A percentile compares a stretch with the other conserved stretches of the same genome.
Conservation (phyloP, 176 grass and related monocot species). For the Carex cristatella region DNA sequence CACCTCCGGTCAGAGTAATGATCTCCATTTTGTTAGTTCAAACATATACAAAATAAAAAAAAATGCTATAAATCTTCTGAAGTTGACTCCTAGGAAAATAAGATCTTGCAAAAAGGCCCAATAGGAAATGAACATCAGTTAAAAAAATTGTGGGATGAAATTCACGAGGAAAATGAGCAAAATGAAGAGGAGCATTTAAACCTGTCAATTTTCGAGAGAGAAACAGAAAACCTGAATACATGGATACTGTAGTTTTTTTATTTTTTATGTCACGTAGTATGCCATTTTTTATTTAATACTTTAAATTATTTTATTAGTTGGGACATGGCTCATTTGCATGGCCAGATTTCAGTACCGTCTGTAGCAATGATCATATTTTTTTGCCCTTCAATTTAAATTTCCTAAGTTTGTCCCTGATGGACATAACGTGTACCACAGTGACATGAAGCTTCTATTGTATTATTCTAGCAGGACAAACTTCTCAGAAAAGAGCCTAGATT, state of each 20-base stretch:
- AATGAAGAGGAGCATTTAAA: neutral
- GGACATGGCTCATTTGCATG: too few species aligned
- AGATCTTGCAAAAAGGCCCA: neutral
- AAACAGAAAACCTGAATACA: too few species aligned
- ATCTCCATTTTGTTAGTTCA: neutral
- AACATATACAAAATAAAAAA: neutral
- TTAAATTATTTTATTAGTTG: too few species aligned
- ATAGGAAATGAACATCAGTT: neutral
- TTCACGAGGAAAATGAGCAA: constrained; percentile 1
- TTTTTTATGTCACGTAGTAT: too few species aligned
- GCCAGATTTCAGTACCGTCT: too few species aligned
- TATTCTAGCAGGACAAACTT: neutral
- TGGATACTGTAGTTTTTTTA: too few species aligned
- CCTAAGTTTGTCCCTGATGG: too few species aligned
- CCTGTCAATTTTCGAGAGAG: too few species aligned
- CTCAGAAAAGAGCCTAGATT: neutral
- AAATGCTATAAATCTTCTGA: neutral
- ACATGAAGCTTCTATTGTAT: neutral
- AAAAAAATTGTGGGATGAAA: neutral
- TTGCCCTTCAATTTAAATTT: too few species aligned
- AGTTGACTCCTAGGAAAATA: neutral
- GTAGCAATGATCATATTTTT: too few species aligned
- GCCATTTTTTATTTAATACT: too few species aligned
- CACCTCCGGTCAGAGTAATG: neutral
- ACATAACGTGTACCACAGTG: neutral